A percentile compares a stretch with the other conserved stretches of the same genome.
Evolutionary conservation across 345 rosid species (phyloP).

Genomic region (Syzygium grande): DNA sequence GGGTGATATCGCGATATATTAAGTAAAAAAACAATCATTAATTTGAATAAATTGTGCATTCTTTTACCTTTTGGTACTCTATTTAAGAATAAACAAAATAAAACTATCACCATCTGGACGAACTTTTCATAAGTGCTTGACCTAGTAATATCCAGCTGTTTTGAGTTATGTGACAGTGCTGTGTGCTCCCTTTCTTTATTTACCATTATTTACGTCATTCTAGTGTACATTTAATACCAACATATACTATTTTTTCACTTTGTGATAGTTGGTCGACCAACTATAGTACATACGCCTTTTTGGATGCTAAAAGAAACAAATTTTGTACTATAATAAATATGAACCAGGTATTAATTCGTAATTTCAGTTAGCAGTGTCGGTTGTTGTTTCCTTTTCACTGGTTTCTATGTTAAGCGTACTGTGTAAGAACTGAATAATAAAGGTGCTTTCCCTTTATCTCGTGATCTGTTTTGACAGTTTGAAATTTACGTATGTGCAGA

Average conservation of each 20-base stretch:
- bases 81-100: not conserved
- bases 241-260: not conserved
- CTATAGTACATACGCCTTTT: not conserved
- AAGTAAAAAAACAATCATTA: not conserved
- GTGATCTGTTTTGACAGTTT: not conserved
- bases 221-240: not conserved
- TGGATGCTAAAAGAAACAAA: not conserved
- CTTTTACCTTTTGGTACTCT: not conserved
- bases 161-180: not conserved
- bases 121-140: not conserved
- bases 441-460: not conserved
- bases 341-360: not conserved
- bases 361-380: not conserved
- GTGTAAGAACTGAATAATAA: not conserved
- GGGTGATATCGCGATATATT: not conserved
- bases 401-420: not conserved
- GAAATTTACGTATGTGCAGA: slow-evolving; percentile 18
- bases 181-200: not conserved
- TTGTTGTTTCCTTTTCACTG: not conserved
- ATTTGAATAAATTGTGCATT: not conserved
- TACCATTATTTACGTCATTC: not conserved
- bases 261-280: not conserved
- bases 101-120: not conserved
- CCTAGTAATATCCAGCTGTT: not conserved
- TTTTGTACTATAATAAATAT: not conserved